Conservation (phyloP, 768 basidiomycete genomes). For the Coprinopsis sp. region DNA sequence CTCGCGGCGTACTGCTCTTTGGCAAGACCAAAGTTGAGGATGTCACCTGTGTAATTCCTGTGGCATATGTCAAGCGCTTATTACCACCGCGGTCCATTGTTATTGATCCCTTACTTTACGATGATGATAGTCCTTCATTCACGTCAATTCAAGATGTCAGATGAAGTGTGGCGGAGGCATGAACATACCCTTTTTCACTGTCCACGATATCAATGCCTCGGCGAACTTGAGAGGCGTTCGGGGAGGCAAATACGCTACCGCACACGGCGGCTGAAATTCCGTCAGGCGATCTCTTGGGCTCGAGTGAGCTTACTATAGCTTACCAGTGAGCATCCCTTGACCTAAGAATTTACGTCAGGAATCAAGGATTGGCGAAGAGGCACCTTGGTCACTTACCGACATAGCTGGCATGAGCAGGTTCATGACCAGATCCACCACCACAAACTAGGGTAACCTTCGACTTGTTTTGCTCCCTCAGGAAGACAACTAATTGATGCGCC, state of each 20-base stretch:
- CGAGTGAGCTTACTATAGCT: slow-evolving; percentile 3
- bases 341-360: slow-evolving; percentile 35
- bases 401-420: slow-evolving; percentile 85
- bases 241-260: slow-evolving; percentile 88
- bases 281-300: neutral
- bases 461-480: slow-evolving; percentile 49
- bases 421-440: slow-evolving; percentile 87
- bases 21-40: slow-evolving; percentile 88
- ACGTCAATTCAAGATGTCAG: slow-evolving; percentile 2
- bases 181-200: slow-evolving; percentile 68
- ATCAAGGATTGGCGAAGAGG: neutral
- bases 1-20: slow-evolving; percentile 76
- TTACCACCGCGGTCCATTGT: too few relatives aligned
- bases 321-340: slow-evolving; percentile 74
- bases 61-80: too few relatives aligned
- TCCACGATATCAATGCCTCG: slow-evolving; percentile 74
- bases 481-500: slow-evolving; percentile 49
- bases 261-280: slow-evolving; percentile 60
- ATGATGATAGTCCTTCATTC: slow-evolving; percentile 66
- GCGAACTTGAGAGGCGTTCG: slow-evolving; percentile 79
- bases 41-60: slow-evolving; percentile 88
- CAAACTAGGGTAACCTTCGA: slow-evolving; percentile 74
- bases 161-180: slow-evolving; percentile 1
- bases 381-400: slow-evolving; percentile 55
- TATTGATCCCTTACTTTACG: slow-evolving; percentile 55